Conservation (phyloP, 2,329 filamentous ascomycete genomes). For the Aspergillus sergii region DNA sequence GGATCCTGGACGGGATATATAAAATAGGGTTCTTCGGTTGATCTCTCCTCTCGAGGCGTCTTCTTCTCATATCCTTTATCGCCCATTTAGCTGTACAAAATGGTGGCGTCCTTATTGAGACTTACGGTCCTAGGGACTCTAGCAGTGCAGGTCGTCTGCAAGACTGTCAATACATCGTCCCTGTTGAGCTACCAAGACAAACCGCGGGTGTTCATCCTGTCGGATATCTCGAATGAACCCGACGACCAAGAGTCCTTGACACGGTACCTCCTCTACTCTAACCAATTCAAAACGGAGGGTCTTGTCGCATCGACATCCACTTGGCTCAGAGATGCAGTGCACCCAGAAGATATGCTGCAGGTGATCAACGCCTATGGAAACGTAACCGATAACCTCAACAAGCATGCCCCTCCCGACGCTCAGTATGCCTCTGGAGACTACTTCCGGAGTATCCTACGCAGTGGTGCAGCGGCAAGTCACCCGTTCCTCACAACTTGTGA, state of each 20-base stretch:
- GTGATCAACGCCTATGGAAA: slow-evolving; percentile 50
- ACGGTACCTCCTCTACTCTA: slow-evolving; percentile 49
- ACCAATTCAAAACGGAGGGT: slow-evolving; percentile 51
- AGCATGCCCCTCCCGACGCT: slow-evolving; percentile 49
- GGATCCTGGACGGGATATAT: background rate
- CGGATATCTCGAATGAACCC: slow-evolving; percentile 4
- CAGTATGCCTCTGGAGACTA: slow-evolving; percentile 46
- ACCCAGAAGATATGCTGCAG: slow-evolving; percentile 47
- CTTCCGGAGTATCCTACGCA: slow-evolving; percentile 39
- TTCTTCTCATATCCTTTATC: background rate
- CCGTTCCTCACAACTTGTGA: background rate
- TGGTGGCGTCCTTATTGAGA: background rate
- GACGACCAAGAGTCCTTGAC: slow-evolving; percentile 32
- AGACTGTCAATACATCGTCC: background rate
- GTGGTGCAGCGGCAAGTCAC: slow-evolving; percentile 43
- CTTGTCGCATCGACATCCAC: slow-evolving; percentile 50
- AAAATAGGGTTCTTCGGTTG: background rate
- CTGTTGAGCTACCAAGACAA: background rate
- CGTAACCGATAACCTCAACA: slow-evolving; percentile 52
- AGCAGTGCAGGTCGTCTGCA: background rate
- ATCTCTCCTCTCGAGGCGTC: too few species aligned
- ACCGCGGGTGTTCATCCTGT: slow-evolving; percentile 24
- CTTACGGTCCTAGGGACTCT: background rate
- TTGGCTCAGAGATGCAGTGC: slow-evolving; percentile 47
- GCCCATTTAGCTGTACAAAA: background rate